Evolutionary conservation across 805 yeast species (phyloP).

Genomic region (Saccharomycopsis capsularis): DNA sequence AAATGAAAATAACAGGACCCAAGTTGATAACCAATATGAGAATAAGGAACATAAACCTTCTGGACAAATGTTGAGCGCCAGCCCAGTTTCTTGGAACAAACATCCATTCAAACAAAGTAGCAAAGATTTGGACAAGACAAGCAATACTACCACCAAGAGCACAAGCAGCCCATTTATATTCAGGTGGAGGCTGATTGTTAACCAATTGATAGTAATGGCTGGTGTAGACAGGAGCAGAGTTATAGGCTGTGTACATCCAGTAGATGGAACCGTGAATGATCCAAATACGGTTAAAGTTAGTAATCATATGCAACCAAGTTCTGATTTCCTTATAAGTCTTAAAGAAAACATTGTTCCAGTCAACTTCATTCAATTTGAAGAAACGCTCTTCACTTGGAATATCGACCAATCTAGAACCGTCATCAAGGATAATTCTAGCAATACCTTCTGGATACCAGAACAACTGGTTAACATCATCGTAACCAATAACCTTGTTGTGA

Average conservation of each 20-base stretch:
- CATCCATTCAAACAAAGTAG: conserved; percentile 88
- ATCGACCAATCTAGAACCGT: conserved; percentile 87
- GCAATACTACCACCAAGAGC: conserved; percentile 93
- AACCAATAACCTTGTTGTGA: conserved; percentile 68
- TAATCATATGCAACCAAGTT: conserved; percentile 93
- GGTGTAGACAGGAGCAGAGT: conserved; percentile 88
- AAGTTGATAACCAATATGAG: conserved; percentile 63
- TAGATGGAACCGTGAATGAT: conserved; percentile 79
- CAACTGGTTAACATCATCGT: conserved; percentile 96
- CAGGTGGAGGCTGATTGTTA: conserved; percentile 82
- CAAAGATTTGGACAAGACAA: conserved; percentile 68
- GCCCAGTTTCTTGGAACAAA: conserved; percentile 98
- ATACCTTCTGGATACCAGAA: conserved; percentile 99
- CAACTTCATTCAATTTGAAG: conserved; percentile 81
- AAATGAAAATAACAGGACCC: conserved; percentile 81
- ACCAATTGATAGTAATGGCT: conserved; percentile 74
- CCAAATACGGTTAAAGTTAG: conserved; percentile 98
- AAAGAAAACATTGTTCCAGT: conserved; percentile 87
- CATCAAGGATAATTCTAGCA: conserved; percentile 82
- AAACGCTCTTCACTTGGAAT: conserved; percentile 87
- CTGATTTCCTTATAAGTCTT: conserved; percentile 94
- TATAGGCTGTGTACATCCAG: conserved; percentile 95
- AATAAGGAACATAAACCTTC: conserved; percentile 74
- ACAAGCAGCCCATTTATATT: conserved; percentile 86
- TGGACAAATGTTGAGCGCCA: conserved; percentile 93